These are phyloP conservation scores for Talaromyces marneffei DNA, from an alignment of 2,329 filamentous ascomycete genomes.

Conservation along the genomic window DNA sequence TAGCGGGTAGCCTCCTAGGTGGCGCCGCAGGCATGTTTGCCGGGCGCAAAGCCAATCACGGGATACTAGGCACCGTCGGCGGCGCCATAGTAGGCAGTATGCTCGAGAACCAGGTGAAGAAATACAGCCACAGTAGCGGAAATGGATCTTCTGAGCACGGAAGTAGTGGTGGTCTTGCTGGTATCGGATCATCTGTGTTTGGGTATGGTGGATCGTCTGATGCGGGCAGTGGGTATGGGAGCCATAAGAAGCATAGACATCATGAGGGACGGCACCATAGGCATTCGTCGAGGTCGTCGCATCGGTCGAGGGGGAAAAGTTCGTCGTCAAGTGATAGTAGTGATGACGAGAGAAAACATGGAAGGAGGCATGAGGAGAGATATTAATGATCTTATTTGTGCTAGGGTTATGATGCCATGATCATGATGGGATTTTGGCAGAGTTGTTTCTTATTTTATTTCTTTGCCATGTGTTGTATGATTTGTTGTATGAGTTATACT, in stretches of 20 bases:
- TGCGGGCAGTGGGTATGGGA: constrained; percentile 8
- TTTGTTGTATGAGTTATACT: neutral
- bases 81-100: constrained; percentile 54
- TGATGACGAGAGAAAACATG: neutral
- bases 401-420: neutral
- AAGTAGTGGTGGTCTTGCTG: neutral
- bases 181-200: neutral
- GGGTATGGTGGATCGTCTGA: constrained; percentile 2
- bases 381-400: no score
- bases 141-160: neutral
- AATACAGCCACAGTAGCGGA: neutral
- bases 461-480: neutral
- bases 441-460: neutral
- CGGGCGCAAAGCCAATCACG: constrained; percentile 53
- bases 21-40: constrained; percentile 52
- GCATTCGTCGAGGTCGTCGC: constrained; percentile 2
- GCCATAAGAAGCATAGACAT: constrained; percentile 13
- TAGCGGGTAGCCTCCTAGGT: constrained; percentile 53
- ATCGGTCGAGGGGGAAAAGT: neutral
- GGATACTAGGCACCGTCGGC: constrained; percentile 52
- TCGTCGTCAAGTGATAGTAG: neutral
- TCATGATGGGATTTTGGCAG: neutral
- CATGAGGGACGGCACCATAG: neutral
- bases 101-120: constrained; percentile 22
- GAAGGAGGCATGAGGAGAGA: neutral